Base-by-base conservation (phyloP, 179 eudicot genomes). In the Actinidia chinensis region DNA sequence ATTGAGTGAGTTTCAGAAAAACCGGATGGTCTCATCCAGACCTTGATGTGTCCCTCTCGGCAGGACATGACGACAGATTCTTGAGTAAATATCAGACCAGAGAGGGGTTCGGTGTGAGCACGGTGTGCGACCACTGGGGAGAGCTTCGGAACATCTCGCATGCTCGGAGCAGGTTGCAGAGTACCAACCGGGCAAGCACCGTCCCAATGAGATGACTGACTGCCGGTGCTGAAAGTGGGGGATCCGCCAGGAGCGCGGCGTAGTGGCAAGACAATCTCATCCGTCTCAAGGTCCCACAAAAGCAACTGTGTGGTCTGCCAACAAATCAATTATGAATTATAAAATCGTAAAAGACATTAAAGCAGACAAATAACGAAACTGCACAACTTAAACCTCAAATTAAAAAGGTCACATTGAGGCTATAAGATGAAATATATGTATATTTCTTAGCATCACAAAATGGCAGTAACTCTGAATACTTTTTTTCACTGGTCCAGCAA, bases 151-250 rank as follows among this genome's bases (percentile, higher is more conserved):
- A 91, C 91, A 73, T 91, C 97, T 80, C 87, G 85, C 83, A 87
- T 88, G 85, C 90, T 89, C n/a, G 96, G 97, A 42, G 97, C 86
- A 17, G 97, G 91, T 80, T 87, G 97, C 40, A 93, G 83, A 20
- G 91, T 84, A 22, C 96, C 97, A 61, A 85, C 72, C 5, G 93
- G 90, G 71, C 75, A 78, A 58, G 83, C 83, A 56, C n/a, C 82
- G 82, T 90, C 97, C 97, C 96, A 93, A 43, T 90, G 97, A 80
- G 97, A 80, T 5, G 97, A 95, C 74, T 89, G 97, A 79, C 92
- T 93, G 28, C 91, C 93, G 7, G 90, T 79, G 71, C 91, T 94
- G 52, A 83, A 89, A 2, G 98, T 93, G 46, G 98, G 98, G 76
- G 97, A 94, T 2, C 98, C 98, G 70, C 89, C 93, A 33, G 90